Base-by-base conservation (phyloP, 345 rosid genomes). In the Melaleuca quinquenervia region DNA sequence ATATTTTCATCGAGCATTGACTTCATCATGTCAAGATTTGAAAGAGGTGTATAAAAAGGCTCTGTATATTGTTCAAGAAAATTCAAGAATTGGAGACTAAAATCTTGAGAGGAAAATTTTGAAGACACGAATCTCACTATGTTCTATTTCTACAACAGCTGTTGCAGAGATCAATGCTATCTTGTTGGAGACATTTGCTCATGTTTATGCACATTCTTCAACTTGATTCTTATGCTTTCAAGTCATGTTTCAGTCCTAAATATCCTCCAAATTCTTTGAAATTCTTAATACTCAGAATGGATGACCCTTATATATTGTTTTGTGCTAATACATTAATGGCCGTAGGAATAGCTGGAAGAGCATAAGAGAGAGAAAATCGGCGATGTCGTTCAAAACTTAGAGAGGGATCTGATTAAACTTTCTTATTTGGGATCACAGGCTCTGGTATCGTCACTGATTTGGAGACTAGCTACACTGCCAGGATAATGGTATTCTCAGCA, bases 391-490 rank as follows among this genome's bases (percentile, higher is more conserved):
- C 32, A 16, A 8, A 70, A 70, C 12, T 32, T 16, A 32, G 45
- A 70, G 45, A 58, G 48, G 48, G 16, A 70, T 70, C 45, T 70
- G 78, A 70, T 70, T 70, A 16, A 70, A 70, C 24, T 32, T 70
- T 70, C 78, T 70, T 70, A 62, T 70, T 24, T 1, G 51, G 18
- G 32, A 21, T 84, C 51, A 62, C 89, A 91, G 93, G 89, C 45
- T 49, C 83, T 36, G 90, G 93, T 64, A 87, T 91, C 32, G 84
- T 62, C 41, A 89, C 91, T 54, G 93, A 91, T 87, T 50, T 86
- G 78, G 87, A 91, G 89, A 91, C 93, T 36, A 87, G 91, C 85
- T 89, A 87, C 82, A 90, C 92, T 52, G 90, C 92, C 36, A 90
- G 92, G 84, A 87, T 90, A 82, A 91, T 91, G 93, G 80, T 58